Conservation (phyloP, 768 basidiomycete genomes). For the Podaxis sp. region DNA sequence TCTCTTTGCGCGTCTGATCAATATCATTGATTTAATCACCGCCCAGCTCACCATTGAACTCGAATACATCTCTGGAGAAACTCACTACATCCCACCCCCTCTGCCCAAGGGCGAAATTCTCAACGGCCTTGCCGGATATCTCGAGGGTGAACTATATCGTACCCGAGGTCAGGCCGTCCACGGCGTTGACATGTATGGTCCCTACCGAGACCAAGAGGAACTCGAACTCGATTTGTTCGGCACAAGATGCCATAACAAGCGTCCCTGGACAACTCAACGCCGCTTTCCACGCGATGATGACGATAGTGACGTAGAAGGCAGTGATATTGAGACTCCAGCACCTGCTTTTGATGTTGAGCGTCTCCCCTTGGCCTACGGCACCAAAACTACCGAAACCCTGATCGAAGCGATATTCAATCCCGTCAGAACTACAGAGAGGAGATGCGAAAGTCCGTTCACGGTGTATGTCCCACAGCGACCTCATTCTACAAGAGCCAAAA, state of each 20-base stretch:
- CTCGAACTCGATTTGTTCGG: constrained; percentile 36
- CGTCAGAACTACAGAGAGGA: constrained; percentile 40
- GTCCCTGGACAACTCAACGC: background rate
- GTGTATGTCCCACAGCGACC: constrained; percentile 28
- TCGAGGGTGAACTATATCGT: constrained; percentile 50
- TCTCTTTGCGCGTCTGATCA: too few species aligned
- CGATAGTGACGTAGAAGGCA: background rate
- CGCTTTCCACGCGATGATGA: background rate
- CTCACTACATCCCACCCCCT: constrained; percentile 59
- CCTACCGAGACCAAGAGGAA: constrained; percentile 35
- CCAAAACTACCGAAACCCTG: constrained; percentile 65
- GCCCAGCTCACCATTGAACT: constrained; percentile 58
- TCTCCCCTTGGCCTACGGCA: constrained; percentile 54
- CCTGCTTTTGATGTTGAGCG: constrained; percentile 35
- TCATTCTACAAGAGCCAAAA: background rate
- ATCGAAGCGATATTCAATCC: constrained; percentile 85
- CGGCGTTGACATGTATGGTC: constrained; percentile 25
- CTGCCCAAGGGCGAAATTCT: constrained; percentile 73
- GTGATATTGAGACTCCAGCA: background rate
- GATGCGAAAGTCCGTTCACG: constrained; percentile 41
- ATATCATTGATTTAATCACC: background rate
- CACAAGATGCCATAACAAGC: background rate
- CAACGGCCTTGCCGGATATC: constrained; percentile 60
- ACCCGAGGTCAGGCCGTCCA: constrained; percentile 32
- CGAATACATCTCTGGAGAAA: constrained; percentile 50